Conservation (phyloP, 441 rosid species). For the Adansonia rubrostipa region DNA sequence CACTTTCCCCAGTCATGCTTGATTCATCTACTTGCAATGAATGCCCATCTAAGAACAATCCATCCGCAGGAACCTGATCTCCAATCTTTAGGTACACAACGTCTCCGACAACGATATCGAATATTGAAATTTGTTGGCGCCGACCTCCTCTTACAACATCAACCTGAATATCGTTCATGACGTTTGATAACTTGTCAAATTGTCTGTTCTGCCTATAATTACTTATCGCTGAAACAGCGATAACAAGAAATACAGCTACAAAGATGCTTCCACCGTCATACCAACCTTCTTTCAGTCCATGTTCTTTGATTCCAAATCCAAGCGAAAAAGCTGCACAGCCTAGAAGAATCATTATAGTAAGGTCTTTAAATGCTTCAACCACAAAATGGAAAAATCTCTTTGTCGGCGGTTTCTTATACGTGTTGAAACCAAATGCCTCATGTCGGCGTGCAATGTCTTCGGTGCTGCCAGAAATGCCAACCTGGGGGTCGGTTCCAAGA, state of each 20-base stretch:
- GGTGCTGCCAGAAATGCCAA: slow-evolving; percentile 43
- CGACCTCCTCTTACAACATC: slow-evolving; percentile 55
- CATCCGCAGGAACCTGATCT: slow-evolving; percentile 65
- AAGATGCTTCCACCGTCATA: slow-evolving; percentile 69
- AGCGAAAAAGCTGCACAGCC: slow-evolving; percentile 61
- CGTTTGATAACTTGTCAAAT: slow-evolving; percentile 53
- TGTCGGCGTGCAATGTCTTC: slow-evolving; percentile 47
- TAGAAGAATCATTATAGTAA: slow-evolving; percentile 54
- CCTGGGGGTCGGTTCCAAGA: slow-evolving; percentile 36
- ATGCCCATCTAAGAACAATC: slow-evolving; percentile 54
- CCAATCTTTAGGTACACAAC: slow-evolving; percentile 54
- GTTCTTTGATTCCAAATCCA: slow-evolving; percentile 57
- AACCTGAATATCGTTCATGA: slow-evolving; percentile 54
- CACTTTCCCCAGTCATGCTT: slow-evolving; percentile 67
- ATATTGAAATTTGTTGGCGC: slow-evolving; percentile 54
- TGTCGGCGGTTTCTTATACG: slow-evolving; percentile 63
- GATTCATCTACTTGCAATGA: slow-evolving; percentile 59
- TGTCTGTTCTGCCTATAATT: slow-evolving; percentile 57
- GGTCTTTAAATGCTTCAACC: slow-evolving; percentile 55
- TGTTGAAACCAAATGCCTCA: slow-evolving; percentile 59
- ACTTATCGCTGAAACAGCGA: slow-evolving; percentile 54
- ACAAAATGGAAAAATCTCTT: slow-evolving; percentile 52
- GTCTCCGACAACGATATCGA: slow-evolving; percentile 58
- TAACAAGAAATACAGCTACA: slow-evolving; percentile 58
- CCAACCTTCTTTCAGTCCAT: slow-evolving; percentile 59